Percentiles rank a stretch among this genome's conserved stretches.
Evolutionary conservation across 2,329 filamentous ascomycete genomes (phyloP).

Genomic region (Epichloe uncinata): DNA sequence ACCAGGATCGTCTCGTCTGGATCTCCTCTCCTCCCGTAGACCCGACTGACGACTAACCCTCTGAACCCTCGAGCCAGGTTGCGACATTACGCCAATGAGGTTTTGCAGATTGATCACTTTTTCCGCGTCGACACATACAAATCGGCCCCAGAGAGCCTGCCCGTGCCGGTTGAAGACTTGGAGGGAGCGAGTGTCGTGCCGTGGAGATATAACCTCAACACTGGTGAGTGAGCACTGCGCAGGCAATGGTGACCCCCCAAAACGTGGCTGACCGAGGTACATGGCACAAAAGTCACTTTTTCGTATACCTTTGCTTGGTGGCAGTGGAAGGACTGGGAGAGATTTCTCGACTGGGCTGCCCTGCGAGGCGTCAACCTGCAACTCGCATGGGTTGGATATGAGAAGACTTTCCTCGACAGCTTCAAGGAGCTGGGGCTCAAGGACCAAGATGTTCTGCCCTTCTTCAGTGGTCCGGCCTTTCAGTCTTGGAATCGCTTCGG

Average conservation of each 20-base stretch:
- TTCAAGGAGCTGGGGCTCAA: conserved; percentile 32
- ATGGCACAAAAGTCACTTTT: conserved; percentile 28
- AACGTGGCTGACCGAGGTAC: not conserved
- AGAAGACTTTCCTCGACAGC: conserved; percentile 35
- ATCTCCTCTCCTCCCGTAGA: too few relatives aligned
- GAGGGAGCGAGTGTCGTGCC: conserved; percentile 9
- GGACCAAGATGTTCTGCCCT: conserved; percentile 28
- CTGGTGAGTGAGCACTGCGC: conserved; percentile 16
- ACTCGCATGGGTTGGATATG: conserved; percentile 37
- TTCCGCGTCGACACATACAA: conserved; percentile 7
- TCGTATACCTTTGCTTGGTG: conserved; percentile 38
- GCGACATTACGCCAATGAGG: conserved; percentile 11
- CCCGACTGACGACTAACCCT: not conserved
- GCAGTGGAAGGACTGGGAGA: conserved; percentile 40
- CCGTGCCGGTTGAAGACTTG: conserved; percentile 3
- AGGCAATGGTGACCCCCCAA: not conserved
- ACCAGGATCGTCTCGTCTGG: not conserved
- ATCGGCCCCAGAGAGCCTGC: conserved; percentile 1
- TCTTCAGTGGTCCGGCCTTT: conserved; percentile 37
- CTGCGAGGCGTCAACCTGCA: conserved; percentile 37
- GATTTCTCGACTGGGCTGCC: conserved; percentile 38
- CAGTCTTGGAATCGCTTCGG: conserved; percentile 41
- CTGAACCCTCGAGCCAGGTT: not conserved
- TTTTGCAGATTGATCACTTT: conserved; percentile 9
- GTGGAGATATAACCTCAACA: conserved; percentile 34